A percentile compares a stretch with the other conserved stretches of the same genome.
Conservation (phyloP, 1,284 basidiomycete genomes). For the Cutaneotrichosporon cavernicola region DNA sequence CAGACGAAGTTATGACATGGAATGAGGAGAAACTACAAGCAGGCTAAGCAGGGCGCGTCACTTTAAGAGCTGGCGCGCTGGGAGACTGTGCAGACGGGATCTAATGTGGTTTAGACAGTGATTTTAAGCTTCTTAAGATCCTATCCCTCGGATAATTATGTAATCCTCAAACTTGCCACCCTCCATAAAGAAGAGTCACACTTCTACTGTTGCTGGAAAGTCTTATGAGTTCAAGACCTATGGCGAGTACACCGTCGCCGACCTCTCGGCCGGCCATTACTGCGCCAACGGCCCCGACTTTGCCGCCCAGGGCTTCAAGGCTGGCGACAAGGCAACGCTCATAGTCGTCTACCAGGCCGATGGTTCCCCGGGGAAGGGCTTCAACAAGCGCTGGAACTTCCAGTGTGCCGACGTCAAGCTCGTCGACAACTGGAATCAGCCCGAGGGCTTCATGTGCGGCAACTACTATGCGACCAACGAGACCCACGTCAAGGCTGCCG, state of each 20-base stretch:
- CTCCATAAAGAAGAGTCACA: no score
- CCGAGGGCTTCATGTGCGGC: conserved; percentile 19
- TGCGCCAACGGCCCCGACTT: conserved; percentile 41
- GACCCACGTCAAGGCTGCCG: background rate
- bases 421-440: conserved; percentile 22
- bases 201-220: no score
- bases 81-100: no score
- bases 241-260: conserved; percentile 26
- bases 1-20: no score
- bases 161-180: no score
- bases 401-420: conserved; percentile 40
- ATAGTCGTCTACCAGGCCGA: conserved; percentile 35
- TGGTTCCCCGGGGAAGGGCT: conserved; percentile 14
- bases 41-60: no score
- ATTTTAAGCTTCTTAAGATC: no score
- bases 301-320: conserved; percentile 28
- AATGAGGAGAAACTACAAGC: no score
- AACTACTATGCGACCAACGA: conserved; percentile 9
- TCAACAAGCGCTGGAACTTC: conserved; percentile 27
- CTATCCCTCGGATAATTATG: no score
- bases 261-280: conserved; percentile 33
- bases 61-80: no score
- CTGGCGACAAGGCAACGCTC: conserved; percentile 36
- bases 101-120: no score
- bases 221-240: conserved; percentile 30